Percentiles rank a stretch among this genome's conserved stretches.
Conservation (phyloP, 1,284 basidiomycete genomes). For the Coniferiporia weirii region DNA sequence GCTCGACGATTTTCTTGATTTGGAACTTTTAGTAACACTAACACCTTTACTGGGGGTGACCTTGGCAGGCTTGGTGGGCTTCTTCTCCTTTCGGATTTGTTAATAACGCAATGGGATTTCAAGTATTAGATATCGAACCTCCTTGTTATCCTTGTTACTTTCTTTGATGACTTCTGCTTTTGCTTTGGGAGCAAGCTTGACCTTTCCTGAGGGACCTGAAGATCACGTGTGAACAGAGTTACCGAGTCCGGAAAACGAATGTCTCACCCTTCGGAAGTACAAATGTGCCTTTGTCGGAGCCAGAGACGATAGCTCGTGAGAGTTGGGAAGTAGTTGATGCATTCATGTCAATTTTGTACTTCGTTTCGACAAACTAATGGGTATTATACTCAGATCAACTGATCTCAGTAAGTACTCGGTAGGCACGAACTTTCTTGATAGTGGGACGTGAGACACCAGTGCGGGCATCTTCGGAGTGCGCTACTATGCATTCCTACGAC, state of each 20-base stretch:
- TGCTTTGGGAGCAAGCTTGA: constrained; percentile 60
- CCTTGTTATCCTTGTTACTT: constrained; percentile 31
- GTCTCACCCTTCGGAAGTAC: constrained; percentile 54
- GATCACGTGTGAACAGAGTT: constrained; percentile 6
- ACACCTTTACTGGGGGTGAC: neutral
- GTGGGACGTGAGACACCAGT: constrained; percentile 69
- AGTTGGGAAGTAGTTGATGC: constrained; percentile 59
- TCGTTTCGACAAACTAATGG: constrained; percentile 64
- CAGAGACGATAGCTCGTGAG: constrained; percentile 65
- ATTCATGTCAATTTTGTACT: constrained; percentile 59
- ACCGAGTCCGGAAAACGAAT: neutral
- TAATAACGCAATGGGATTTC: constrained; percentile 31
- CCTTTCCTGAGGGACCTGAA: constrained; percentile 58
- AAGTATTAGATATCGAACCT: constrained; percentile 24
- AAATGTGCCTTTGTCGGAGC: constrained; percentile 59
- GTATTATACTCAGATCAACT: constrained; percentile 5
- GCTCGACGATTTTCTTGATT: constrained; percentile 6
- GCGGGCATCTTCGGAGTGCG: constrained; percentile 61
- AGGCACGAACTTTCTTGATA: constrained; percentile 65
- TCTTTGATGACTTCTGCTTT: constrained; percentile 54
- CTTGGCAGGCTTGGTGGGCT: neutral
- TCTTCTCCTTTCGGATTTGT: constrained; percentile 32
- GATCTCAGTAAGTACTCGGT: neutral
- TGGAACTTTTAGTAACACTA: neutral
- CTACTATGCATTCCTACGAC: constrained; percentile 63